Conservation (phyloP, 768 basidiomycete species). For the Grammothele lineata region DNA sequence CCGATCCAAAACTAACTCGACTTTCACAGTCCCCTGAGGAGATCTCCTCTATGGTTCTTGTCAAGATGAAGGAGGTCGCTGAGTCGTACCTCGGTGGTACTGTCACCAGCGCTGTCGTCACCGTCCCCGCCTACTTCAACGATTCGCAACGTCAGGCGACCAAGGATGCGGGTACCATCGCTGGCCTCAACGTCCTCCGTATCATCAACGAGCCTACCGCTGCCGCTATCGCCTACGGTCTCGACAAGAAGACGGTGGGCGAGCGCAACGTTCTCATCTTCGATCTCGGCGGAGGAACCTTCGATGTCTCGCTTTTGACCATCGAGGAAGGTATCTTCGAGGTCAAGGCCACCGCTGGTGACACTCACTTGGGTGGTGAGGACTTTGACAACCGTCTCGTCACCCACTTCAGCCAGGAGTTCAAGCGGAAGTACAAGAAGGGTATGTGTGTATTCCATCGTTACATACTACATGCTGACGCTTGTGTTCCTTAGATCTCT, state of each 20-base stretch:
- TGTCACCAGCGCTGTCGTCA: constrained; percentile 89
- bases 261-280: constrained; percentile 98
- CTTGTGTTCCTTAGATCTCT: constrained; percentile 53
- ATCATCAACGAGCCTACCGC: constrained; percentile 99
- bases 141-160: constrained; percentile 98
- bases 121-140: constrained; percentile 98
- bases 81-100: constrained; percentile 90
- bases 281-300: constrained; percentile 97
- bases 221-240: constrained; percentile 97
- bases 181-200: constrained; percentile 93
- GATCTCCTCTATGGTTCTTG: constrained; percentile 95
- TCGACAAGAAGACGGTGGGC: constrained; percentile 87
- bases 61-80: constrained; percentile 98
- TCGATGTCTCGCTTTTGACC: constrained; percentile 94
- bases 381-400: constrained; percentile 98
- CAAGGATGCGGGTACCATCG: constrained; percentile 94
- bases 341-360: constrained; percentile 97
- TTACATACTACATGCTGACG: constrained; percentile 7
- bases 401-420: constrained; percentile 94
- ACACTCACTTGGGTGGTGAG: constrained; percentile 97
- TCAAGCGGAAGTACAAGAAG: constrained; percentile 98
- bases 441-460: constrained; percentile 37
- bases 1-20: constrained; percentile 18
- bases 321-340: constrained; percentile 98
- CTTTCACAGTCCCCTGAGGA: constrained; percentile 82